phyloP scores from a whole-genome alignment of 176 grass and related monocot genomes.

The Phyllostachys edulis region DNA sequence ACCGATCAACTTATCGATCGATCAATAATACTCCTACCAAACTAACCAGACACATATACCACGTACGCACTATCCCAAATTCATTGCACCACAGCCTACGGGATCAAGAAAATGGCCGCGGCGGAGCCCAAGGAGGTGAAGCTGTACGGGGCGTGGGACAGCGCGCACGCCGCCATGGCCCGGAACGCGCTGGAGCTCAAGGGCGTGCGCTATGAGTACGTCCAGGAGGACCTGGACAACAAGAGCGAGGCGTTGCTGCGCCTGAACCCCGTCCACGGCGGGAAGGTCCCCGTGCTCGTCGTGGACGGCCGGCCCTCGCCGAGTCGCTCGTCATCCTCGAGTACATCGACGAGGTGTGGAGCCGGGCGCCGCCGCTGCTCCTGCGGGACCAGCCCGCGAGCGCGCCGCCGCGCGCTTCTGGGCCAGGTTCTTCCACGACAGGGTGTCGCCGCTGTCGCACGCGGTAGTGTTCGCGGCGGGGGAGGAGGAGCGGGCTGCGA shows the following conservation, averaged over 20 bases:
- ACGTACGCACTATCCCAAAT: background rate
- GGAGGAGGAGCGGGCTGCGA: constrained; percentile 3
- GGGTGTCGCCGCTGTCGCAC: constrained; percentile 34
- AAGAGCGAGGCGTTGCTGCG: constrained; percentile 48
- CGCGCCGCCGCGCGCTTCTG: constrained; percentile 52
- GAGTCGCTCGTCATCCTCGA: constrained; percentile 54
- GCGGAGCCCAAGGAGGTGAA: constrained; percentile 18
- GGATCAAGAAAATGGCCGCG: background rate
- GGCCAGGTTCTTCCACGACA: constrained; percentile 49
- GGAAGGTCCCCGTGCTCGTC: constrained; percentile 51
- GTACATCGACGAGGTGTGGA: constrained; percentile 52
- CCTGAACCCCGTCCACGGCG: constrained; percentile 41
- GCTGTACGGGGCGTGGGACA: constrained; percentile 35
- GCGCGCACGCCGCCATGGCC: constrained; percentile 29
- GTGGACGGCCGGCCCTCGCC: constrained; percentile 28
- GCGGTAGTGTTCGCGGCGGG: background rate
- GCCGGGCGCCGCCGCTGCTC: constrained; percentile 18
- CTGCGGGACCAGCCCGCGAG: background rate
- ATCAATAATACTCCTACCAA: no score
- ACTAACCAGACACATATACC: background rate
- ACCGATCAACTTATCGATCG: no score
- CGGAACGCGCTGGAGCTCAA: constrained; percentile 48
- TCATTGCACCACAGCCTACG: background rate
- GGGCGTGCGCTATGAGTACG: constrained; percentile 50
- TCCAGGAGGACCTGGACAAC: constrained; percentile 53